Conservation (phyloP, 306 rosid species). For the Acacia acuminata region DNA sequence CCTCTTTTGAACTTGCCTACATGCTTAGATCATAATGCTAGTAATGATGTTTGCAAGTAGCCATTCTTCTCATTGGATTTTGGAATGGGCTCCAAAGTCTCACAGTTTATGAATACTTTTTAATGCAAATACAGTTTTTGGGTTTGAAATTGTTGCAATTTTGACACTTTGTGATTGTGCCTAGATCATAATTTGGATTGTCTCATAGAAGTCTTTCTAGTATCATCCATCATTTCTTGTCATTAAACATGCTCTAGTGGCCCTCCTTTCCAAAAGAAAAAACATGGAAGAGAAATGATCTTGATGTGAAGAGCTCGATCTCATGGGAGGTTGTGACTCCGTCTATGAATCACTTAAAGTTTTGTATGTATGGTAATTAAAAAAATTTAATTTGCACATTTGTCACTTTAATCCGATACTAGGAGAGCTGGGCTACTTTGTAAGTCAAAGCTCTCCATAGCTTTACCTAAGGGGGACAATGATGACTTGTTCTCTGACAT, state of each 20-base stretch:
- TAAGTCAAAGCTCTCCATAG: not conserved
- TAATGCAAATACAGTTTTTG: not conserved
- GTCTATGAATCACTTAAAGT: not conserved
- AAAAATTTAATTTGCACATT: not conserved
- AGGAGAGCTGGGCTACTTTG: not conserved
- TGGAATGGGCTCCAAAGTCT: not conserved
- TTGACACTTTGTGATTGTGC: not conserved
- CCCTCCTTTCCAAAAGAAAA: not conserved
- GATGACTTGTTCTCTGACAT: not conserved
- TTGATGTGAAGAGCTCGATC: not conserved
- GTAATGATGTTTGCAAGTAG: not conserved
- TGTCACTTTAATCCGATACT: not conserved
- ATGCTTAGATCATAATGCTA: slow-evolving; percentile 2
- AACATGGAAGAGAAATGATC: not conserved
- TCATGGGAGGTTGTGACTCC: not conserved
- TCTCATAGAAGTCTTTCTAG: not conserved
- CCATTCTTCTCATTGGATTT: not conserved
- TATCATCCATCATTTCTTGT: not conserved
- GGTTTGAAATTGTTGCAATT: slow-evolving; percentile 7
- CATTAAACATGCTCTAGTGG: slow-evolving; percentile 11
- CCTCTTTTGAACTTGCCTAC: not conserved
- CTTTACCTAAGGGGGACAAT: not conserved
- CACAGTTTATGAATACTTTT: not conserved
- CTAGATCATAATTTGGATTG: not conserved
- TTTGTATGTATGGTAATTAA: not conserved